Evolutionary conservation across 805 yeast species (phyloP), one percentile per base, ranked within the genome.

Genomic region (Spathaspora gorwiae): DNA sequence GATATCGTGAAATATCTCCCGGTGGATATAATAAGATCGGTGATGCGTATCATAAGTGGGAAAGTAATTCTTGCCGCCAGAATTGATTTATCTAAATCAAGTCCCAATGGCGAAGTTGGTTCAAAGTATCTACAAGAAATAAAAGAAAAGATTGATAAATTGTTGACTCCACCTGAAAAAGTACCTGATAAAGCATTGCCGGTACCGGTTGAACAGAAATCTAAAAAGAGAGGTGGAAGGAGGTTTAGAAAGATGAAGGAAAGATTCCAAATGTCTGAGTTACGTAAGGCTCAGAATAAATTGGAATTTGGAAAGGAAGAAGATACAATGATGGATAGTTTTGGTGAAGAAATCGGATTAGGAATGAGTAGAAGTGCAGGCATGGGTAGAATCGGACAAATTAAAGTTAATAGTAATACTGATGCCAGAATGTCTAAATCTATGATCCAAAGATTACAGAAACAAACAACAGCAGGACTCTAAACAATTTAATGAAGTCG

Each of bases 151-250:
- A 69, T 94, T 7, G 88, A 81, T 36, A 88, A 87, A 54, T 63
- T 89, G 30, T 75, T 80, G 26, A 80, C 82, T 6, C 94, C 97
- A 0, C 97, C 98, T 0, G 85, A 82, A 19, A 73, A 72, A 14
- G 65, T 68, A 14, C 76, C 75, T 1, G 70, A 76, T 12, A 81
- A 81, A 47, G 83, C 90, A 0, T 75, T 90, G 40, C 84, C 92
- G 0, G 68, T 77, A 4, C 97, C 97, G 0, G 70, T 79, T 13
- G 96, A 90, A 45, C 76, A 74, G 44, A 79, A 82, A 40, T 81
- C 92, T 5, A 87, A 88, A 64, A 87, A 83, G 54, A 73, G 99
- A 54, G 97, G 95, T 1, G 99, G 99, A 0, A 71, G 81, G 51
- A 68, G 92, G 45, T 75, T 85, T 53, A 73, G 96, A 42, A 90